These are phyloP conservation scores for Isoetes engelmannii DNA, from an alignment of 83 land plant species.

Conservation along the genomic window DNA sequence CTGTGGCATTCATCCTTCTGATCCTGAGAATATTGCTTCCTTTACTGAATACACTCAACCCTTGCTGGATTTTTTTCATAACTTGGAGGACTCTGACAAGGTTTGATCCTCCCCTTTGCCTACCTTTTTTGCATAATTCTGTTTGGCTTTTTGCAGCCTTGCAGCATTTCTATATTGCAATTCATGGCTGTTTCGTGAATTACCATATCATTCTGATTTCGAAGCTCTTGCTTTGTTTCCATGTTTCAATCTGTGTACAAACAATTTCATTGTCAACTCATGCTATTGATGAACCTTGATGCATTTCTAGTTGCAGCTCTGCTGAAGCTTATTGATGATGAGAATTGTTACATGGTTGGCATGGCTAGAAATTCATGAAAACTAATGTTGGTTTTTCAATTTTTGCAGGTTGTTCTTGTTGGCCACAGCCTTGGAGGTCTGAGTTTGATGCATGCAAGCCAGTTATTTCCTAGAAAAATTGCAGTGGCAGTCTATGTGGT, in stretches of 20 bases:
- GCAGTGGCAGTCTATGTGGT: conserved; percentile 40
- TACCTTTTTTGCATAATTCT: too few relatives aligned
- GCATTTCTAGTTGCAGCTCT: not conserved
- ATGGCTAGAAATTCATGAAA: not conserved
- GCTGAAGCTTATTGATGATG: too few relatives aligned
- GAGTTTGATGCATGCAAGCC: conserved; percentile 25
- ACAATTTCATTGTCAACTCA: not conserved
- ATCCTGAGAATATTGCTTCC: conserved; percentile 5
- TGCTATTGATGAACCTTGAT: not conserved
- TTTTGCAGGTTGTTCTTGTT: conserved; percentile 23
- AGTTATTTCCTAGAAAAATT: conserved; percentile 19
- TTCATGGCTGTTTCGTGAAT: not conserved
- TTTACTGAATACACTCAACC: conserved; percentile 7
- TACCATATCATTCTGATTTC: not conserved
- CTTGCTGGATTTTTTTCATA: not conserved
- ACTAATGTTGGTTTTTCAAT: not conserved
- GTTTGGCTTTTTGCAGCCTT: not conserved
- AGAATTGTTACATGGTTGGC: not conserved
- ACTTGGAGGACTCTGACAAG: not conserved
- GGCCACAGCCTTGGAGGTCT: conserved; percentile 28
- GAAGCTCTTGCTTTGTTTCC: too few relatives aligned
- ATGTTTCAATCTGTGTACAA: not conserved
- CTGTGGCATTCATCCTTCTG: conserved; percentile 11
- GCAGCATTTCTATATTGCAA: not conserved
- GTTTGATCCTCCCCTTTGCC: too few relatives aligned